Evolutionary conservation across 108 stramenopile genomes (phyloP).

Genomic region (Cyclotella kingstonii): DNA sequence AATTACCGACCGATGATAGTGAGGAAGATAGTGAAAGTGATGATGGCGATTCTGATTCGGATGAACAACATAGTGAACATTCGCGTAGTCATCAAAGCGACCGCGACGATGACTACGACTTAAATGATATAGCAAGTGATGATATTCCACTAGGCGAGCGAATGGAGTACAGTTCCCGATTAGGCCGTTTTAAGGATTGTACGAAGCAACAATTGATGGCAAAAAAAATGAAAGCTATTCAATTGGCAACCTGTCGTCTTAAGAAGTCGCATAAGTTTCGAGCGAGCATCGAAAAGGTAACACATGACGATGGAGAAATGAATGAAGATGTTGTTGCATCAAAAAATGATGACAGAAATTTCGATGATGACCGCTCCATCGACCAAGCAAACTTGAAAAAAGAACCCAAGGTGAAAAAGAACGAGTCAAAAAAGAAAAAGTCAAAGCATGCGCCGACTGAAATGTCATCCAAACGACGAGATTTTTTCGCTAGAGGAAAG

Average conservation of each 20-base stretch:
- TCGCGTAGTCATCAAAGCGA: not conserved
- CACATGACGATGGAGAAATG: not conserved
- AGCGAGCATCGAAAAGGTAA: not conserved
- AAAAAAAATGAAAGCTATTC: slow-evolving; percentile 37
- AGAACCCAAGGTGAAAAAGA: not conserved
- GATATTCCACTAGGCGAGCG: slow-evolving; percentile 37
- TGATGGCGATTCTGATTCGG: slow-evolving; percentile 7
- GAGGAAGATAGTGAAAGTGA: slow-evolving; percentile 16
- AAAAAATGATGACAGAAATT: not conserved
- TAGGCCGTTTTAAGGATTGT: slow-evolving; percentile 19
- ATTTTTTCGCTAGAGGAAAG: slow-evolving; percentile 62
- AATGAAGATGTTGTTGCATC: not conserved
- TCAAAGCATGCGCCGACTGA: slow-evolving; percentile 81
- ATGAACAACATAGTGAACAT: slow-evolving; percentile 11
- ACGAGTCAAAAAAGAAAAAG: slow-evolving; percentile 31
- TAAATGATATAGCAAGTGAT: slow-evolving; percentile 8
- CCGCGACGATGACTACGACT: slow-evolving; percentile 5
- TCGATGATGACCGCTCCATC: slow-evolving; percentile 9
- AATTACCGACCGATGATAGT: slow-evolving; percentile 37
- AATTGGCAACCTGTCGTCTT: slow-evolving; percentile 37
- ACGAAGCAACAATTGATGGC: slow-evolving; percentile 24
- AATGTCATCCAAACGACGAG: slow-evolving; percentile 75
- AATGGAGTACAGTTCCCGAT: slow-evolving; percentile 20
- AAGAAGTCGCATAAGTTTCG: slow-evolving; percentile 7
- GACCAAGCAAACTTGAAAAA: not conserved